A percentile compares a stretch with the other conserved stretches of the same genome.
These are phyloP conservation scores for Phytophthora rubi DNA, from an alignment of 352 stramenopile genomes.

Conservation along the genomic window DNA sequence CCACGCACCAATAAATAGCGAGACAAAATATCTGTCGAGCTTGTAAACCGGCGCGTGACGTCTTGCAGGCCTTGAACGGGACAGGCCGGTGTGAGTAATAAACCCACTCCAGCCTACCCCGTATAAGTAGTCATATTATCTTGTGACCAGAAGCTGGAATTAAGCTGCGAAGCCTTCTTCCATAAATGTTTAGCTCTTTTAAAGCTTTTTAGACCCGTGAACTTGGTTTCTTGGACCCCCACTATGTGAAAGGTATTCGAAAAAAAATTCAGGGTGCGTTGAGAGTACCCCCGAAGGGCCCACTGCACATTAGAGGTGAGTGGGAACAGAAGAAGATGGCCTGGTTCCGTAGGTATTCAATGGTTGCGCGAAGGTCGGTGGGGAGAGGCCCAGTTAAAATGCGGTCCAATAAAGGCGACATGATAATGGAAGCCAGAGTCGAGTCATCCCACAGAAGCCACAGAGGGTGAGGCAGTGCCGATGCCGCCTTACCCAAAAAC, in stretches of 20 bases:
- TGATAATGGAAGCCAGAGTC: neutral
- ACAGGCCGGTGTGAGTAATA: slow-evolving; percentile 8
- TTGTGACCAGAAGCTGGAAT: slow-evolving; percentile 25
- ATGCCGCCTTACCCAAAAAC: neutral
- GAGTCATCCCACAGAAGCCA: neutral
- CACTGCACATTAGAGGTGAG: neutral
- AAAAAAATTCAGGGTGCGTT: neutral
- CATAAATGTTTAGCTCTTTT: slow-evolving; percentile 11
- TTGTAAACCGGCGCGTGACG: neutral
- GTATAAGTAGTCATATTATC: slow-evolving; percentile 16
- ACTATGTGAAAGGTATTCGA: neutral
- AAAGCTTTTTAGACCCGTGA: slow-evolving; percentile 6
- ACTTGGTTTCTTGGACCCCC: slow-evolving; percentile 8
- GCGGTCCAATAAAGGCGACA: neutral
- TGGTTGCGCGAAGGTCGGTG: neutral
- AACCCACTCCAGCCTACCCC: slow-evolving; percentile 1
- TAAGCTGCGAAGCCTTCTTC: slow-evolving; percentile 9
- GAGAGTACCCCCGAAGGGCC: neutral
- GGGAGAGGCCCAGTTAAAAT: neutral
- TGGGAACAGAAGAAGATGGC: neutral
- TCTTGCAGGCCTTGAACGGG: slow-evolving; percentile 3
- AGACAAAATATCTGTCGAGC: neutral
- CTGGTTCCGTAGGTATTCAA: neutral
- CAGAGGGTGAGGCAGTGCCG: neutral
- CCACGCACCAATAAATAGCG: slow-evolving; percentile 15